Percentiles rank a stretch among this genome's conserved stretches.
These are phyloP conservation scores for Mychonastes homosphaera DNA, from an alignment of 139 green algal genomes.

Conservation along the genomic window DNA sequence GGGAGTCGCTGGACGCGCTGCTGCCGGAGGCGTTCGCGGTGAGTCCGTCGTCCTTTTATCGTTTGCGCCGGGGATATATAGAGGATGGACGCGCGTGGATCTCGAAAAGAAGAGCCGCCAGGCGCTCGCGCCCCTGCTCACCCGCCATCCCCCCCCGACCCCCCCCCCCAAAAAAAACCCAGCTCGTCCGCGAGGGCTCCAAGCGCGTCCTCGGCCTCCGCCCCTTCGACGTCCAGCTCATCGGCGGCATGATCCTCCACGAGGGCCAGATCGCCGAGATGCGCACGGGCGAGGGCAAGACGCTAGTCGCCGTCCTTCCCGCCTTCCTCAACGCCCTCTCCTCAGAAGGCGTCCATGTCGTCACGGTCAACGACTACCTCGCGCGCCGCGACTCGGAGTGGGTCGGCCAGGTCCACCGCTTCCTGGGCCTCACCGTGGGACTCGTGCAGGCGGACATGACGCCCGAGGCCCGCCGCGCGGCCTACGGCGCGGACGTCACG, in stretches of 20 bases:
- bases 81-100: not conserved
- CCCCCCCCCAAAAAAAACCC: not conserved
- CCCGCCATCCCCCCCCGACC: not conserved
- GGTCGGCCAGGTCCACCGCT: conserved; percentile 83
- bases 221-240: conserved; percentile 97
- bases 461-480: conserved; percentile 53
- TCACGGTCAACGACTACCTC: conserved; percentile 99
- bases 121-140: not conserved
- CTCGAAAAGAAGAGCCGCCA: too few relatives aligned
- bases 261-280: conserved; percentile 92
- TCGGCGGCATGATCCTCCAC: conserved; percentile 89
- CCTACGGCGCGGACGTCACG: conserved; percentile 84
- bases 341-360: conserved; percentile 81
- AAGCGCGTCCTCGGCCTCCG: conserved; percentile 85
- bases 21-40: conserved; percentile 83
- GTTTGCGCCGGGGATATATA: too few relatives aligned
- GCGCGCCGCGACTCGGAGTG: conserved; percentile 88
- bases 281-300: conserved; percentile 94
- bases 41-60: too few relatives aligned
- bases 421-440: conserved; percentile 72
- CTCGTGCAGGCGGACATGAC: conserved; percentile 75
- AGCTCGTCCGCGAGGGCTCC: conserved; percentile 87
- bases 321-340: conserved; percentile 91
- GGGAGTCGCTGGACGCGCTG: conserved; percentile 69
- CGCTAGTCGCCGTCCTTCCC: conserved; percentile 92